Evolutionary conservation across 2,329 filamentous ascomycete species (phyloP), one percentile per base, ranked within the genome.

Genomic region (Arthrobotrys sinensis): DNA sequence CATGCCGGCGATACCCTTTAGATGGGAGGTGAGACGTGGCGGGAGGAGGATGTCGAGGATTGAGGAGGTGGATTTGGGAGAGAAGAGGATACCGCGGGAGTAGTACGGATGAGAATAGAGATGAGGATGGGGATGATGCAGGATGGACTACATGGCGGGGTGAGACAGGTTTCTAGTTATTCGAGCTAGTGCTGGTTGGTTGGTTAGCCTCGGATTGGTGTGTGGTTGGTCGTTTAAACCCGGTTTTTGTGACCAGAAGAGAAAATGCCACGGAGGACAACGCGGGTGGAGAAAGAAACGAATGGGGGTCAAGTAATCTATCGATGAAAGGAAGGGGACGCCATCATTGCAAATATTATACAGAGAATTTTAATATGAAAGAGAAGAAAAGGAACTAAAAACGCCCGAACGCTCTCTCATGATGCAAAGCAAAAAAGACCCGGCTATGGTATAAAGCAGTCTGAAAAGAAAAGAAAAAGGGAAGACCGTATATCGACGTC

Each of bases 1-100:
- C 75, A 77, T 77, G n/a, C 45, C 72, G 32, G 70, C 63, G 38
- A 77, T 53, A 60, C 65, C 72, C 32, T 77, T 69, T 3, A 69
- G 32, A 21, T 69, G 64, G 12, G 55, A 76, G 11, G 38, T 64
- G 55, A 69, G 32, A 38, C 72, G 43, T 28, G 64, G 65, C 16
- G 64, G 64, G 28, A 68, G 55, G 19, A 69, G 53, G 52, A 76
- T 48, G 16, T 76, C 55, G 52, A 75, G 70, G 34, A 75, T 50
- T 12, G 70, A 62, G 10, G 50, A 67, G 4, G 43, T 19, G n/a
- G 70, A 63, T 53, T 67, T 67, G 43, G 36, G 34, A 24, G 62
- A 34, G 38, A 52, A 16, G 32, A 57, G 36, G 24, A 28, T 28
- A 28, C 24, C 24, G 52, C 32, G 34, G 36, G 55, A 60, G 32